These are phyloP conservation scores for Phytophthora pistaciae DNA, from an alignment of 352 stramenopile genomes.

Conservation along the genomic window DNA sequence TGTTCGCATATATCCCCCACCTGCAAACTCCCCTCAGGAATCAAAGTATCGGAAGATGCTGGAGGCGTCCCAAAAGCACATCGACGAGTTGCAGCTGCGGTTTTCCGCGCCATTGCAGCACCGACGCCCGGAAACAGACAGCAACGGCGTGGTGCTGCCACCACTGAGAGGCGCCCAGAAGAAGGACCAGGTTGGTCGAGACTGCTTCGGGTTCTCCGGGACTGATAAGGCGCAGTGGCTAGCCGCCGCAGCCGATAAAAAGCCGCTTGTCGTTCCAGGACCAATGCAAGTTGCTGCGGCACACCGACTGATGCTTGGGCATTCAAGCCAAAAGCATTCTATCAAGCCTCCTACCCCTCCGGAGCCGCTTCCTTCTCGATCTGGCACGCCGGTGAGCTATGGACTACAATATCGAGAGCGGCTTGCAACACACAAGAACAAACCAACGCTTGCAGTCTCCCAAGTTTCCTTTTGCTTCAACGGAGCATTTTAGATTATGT, in stretches of 20 bases:
- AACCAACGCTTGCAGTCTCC: slow-evolving; percentile 78
- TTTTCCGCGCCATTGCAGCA: slow-evolving; percentile 85
- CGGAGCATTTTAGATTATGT: slow-evolving; percentile 21
- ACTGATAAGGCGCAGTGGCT: slow-evolving; percentile 82
- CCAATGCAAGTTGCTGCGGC: slow-evolving; percentile 81
- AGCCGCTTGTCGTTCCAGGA: slow-evolving; percentile 64
- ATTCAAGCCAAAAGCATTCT: slow-evolving; percentile 84
- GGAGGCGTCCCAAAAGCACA: slow-evolving; percentile 80
- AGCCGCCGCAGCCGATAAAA: slow-evolving; percentile 51
- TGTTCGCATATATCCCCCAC: slow-evolving; percentile 73
- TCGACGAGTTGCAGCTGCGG: slow-evolving; percentile 84
- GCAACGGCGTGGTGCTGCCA: slow-evolving; percentile 49
- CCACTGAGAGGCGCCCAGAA: slow-evolving; percentile 63
- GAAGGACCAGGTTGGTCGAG: slow-evolving; percentile 63
- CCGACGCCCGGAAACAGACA: slow-evolving; percentile 53
- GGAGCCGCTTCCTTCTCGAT: slow-evolving; percentile 52
- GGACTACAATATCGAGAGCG: slow-evolving; percentile 84
- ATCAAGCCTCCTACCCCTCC: slow-evolving; percentile 80
- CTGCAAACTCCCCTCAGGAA: slow-evolving; percentile 37
- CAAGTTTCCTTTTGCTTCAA: slow-evolving; percentile 80
- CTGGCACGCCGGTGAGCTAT: slow-evolving; percentile 70
- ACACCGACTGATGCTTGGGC: slow-evolving; percentile 84
- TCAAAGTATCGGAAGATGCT: slow-evolving; percentile 85
- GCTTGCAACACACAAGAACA: slow-evolving; percentile 77
- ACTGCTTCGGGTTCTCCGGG: slow-evolving; percentile 84